Base-by-base conservation (phyloP, 163 green algal species). In the Chloromonas sp. region DNA sequence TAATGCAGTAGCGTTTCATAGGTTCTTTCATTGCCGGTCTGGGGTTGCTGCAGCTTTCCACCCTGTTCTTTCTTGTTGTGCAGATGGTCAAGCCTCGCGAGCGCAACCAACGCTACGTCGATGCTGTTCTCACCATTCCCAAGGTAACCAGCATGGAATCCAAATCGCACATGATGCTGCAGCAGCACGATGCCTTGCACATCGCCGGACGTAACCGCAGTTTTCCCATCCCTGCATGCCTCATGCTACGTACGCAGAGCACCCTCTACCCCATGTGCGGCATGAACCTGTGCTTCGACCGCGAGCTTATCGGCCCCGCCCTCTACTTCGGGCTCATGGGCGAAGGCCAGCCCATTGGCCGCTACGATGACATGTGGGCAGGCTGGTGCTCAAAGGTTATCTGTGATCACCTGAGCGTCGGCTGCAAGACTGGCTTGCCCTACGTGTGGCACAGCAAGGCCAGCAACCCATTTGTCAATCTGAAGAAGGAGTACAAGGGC, bases 271-370 rank as follows among this genome's bases (percentile, higher is more conserved):
- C 96, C 79, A 99, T 99, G 96, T 99, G 96, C 86, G 96, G 96
- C 86, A 99, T 99, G 96, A 99, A 99, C 92, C 93, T 99, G 81
- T 95, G 94, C 2, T 99, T 99, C 88, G 93, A 99, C 91, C 89
- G 97, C 3, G 87, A 96, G 11, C 86, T 96, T 70, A 99, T 99
- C 79, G 97, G 97, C 0, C 94, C 97, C 1, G 96, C 94, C 78
- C 98, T 99, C 96, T 99, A 99, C 94, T 99, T 99, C 90, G 97
- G 97, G 0, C 94, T 99, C 14, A 98, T 98, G 96, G 96, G 96
- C 36, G 96, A 98, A 85, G 96, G 96, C 15, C 96, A 98, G 91
- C 96, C 96, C 13, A 96, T 98, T 84, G 95, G 96, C 13, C 91
- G 96, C 2, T 99, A 99, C 85, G 96, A 98, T 82, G 96, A 99